Base-by-base conservation (phyloP, 202 grass and related monocot genomes). In the Alloteropsis angusta region DNA sequence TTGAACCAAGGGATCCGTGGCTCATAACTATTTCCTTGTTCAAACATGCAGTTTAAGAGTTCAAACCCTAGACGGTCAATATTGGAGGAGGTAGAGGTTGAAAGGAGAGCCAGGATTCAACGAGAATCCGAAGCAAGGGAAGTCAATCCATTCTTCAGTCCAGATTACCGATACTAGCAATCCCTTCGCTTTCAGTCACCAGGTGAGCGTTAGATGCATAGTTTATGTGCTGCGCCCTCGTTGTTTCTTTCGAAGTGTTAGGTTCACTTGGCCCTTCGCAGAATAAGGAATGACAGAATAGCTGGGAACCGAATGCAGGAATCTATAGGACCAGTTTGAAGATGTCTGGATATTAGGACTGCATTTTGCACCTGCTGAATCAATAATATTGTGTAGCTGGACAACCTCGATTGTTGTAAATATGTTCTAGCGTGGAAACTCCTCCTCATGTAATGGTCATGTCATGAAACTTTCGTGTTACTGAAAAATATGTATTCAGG, bases 41-140 rank as follows among this genome's bases (percentile, higher is more conserved):
- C 42, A 52, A 26, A 56, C 10, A 1, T 87, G 60, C 92, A 96
- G 92, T 87, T 89, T 19, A 84, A 73, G 47, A 76, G 68, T 77
- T 79, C 88, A 70, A 87, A 93, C 42, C 23, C 65, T 13, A 87
- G 80, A 17, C 90, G 86, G 18, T 85, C 92, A n/a, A 88, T 99
- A 74, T 73, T 99, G 57, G 96, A 99, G 81, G 96, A 96, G 86
- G 96, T 99, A 52, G 92, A 99, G 62, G 86, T 84, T 19, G 85
- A 99, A 87, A 91, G 77, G 74, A 90, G 85, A 56, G 73, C 84
- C 8, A 87, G 75, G 59, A 71, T 90, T 45, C 73, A 89, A 75
- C 78, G 61, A 86, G 92, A 94, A 60, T 75, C 82, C 26, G 83
- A 88, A 84, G 50, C 87, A 7, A 88, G 84, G 78, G 86, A 82